Base-by-base conservation (phyloP, 768 basidiomycete genomes). In the Podaxis sp. region DNA sequence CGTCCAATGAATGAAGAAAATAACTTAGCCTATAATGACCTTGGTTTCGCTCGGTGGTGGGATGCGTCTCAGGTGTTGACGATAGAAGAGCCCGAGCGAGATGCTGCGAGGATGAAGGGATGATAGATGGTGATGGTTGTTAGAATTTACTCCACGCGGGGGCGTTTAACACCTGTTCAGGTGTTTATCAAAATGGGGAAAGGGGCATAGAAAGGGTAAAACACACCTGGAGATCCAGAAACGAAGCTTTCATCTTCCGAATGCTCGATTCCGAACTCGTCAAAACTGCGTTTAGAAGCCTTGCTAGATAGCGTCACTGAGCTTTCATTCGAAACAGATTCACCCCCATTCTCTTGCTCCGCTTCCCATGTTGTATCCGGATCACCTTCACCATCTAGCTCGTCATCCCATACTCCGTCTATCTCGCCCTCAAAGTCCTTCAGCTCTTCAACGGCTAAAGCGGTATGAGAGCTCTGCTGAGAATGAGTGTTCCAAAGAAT, bases 271-370 rank as follows among this genome's bases (percentile, higher is more conserved):
- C 80, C 82, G 63, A 75, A 69, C 40, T 74, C 72, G 33, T 83
- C 81, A 61, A 83, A 77, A 60, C 82, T 82, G 43, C 85, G 80
- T 72, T 89, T 89, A 13, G 85, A 85, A 43, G 82, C 76, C 67
- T 75, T 83, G 68, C 85, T 86, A 12, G 84, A 85, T 55, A 87
- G 73, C 1, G 85, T 85, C 53, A 78, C 73, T 17, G 82, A 86
- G 51, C 81, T 87, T 59, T 83, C 74, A 61, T 80, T 81, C 15
- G 82, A 84, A 7, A 71, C 73, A 13, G 79, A 76, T 29, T 82
- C 82, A 27, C 79, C 75, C 51, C 81, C 78, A 55, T 76, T 75
- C 17, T 78, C 77, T 59, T 61, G 55, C 36, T 61, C 55, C 15
- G 53, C 55, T 53, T 67, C 64, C 61, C 59, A 64, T 13, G 64